A percentile compares a stretch with the other conserved stretches of the same genome.
Conservation (phyloP, 2,329 filamentous ascomycete species). For the Penicillium sp. region DNA sequence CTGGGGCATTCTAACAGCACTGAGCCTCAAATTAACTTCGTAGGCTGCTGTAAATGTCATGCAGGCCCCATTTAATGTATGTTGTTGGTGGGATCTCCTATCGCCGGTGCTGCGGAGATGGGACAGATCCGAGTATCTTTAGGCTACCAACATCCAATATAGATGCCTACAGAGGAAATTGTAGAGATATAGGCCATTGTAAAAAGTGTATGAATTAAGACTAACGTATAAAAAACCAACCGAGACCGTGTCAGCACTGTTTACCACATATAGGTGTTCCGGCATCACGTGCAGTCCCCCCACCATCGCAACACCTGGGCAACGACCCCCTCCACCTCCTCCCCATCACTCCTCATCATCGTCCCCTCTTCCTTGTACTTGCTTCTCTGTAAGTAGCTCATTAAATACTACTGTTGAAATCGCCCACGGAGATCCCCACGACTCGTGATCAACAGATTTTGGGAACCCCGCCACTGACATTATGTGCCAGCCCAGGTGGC, state of each 20-base stretch:
- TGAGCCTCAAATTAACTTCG: slow-evolving; percentile 5
- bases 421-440: not conserved
- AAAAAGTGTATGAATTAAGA: not conserved
- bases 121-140: not conserved
- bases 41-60: slow-evolving; percentile 11
- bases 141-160: slow-evolving; percentile 6
- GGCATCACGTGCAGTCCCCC: slow-evolving; percentile 26
- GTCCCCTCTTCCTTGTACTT: slow-evolving; percentile 7
- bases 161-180: slow-evolving; percentile 3
- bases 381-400: slow-evolving; percentile 9
- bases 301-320: slow-evolving; percentile 33
- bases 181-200: not conserved
- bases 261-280: slow-evolving; percentile 14
- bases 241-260: slow-evolving; percentile 2
- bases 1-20: not conserved
- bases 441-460: not conserved
- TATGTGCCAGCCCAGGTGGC: slow-evolving; percentile 27
- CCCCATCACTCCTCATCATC: slow-evolving; percentile 14
- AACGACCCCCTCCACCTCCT: slow-evolving; percentile 36
- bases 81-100: slow-evolving; percentile 9
- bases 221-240: not conserved
- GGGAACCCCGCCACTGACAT: slow-evolving; percentile 26
- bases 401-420: not conserved
- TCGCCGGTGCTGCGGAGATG: not conserved
- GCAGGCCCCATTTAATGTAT: slow-evolving; percentile 5